These are phyloP conservation scores for Jatropha podagrica DNA, from an alignment of 441 rosid species.

Conservation along the genomic window DNA sequence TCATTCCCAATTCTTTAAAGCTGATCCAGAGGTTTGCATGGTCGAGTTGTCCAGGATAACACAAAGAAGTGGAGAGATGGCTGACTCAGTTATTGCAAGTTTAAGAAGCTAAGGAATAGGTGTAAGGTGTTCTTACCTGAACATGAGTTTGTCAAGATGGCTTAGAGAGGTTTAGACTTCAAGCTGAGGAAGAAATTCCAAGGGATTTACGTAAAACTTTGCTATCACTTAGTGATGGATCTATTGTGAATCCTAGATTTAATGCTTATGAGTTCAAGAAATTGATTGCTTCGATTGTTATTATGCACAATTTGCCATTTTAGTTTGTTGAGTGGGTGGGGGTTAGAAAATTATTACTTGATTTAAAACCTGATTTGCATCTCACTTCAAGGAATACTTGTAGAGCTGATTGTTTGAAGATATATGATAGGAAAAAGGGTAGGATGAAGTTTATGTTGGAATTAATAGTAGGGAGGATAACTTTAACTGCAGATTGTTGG, in stretches of 20 bases:
- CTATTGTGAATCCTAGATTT: neutral
- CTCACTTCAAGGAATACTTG: neutral
- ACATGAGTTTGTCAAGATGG: too few relatives aligned
- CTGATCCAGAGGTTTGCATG: too few relatives aligned
- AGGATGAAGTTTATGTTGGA: neutral
- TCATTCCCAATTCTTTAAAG: too few relatives aligned
- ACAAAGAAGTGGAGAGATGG: too few relatives aligned
- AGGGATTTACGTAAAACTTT: too few relatives aligned
- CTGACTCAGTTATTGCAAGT: too few relatives aligned
- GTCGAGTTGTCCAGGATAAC: too few relatives aligned
- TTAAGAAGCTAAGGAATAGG: too few relatives aligned
- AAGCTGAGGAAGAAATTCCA: too few relatives aligned
- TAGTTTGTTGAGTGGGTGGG: neutral
- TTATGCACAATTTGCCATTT: neutral
- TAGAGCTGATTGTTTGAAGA: neutral
- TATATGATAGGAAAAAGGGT: neutral
- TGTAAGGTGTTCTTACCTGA: too few relatives aligned
- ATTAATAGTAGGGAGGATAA: neutral
- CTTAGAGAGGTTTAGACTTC: too few relatives aligned
- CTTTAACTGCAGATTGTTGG: neutral
- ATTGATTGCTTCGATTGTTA: neutral
- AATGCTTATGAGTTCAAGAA: neutral
- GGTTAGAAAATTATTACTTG: neutral
- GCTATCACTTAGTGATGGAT: neutral
- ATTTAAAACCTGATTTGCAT: neutral